Base-by-base conservation (phyloP, 1,139 yeast species). In the Hansenula sp. region DNA sequence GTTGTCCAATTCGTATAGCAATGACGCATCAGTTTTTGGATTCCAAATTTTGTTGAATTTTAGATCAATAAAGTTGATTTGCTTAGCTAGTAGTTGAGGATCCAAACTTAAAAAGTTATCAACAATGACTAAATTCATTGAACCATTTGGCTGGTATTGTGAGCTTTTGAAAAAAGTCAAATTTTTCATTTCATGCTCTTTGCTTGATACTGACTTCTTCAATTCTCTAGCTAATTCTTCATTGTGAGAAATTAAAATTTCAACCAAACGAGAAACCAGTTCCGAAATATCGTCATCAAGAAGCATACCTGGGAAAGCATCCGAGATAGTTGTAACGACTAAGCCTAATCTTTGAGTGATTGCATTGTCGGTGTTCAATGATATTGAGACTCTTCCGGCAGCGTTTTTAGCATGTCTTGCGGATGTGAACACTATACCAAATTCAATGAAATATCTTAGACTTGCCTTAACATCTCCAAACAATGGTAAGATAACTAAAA, bases 21-120 rank as follows among this genome's bases (percentile, higher is more conserved):
- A 63, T 0, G 86, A 77, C 38, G 76, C 72, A 62, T 83, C 90
- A 11, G 61, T 57, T 49, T 84, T 77, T 4, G 96, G 90, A 43
- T 88, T 83, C 97, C 97, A 91, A 12, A 67, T 62, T 27, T 62
- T 63, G 57, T 74, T 76, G 56, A 79, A 84, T 43, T 70, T 72
- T 49, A 79, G 62, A 55, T 82, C 84, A 39, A 84, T 77, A 16
- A 71, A 62, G 49, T 78, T 79, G 36, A 84, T 72, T 43, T 77
- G 76, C n/a, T 66, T 59, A 0, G 86, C 81, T 37, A 85, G 64
- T 11, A 68, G 71, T 8, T 73, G 65, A 29, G 79, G 58, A 51
- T 79, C 77, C 21, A 74, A 57, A 54, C 71, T 65, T 45, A 84
- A 63, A 41, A 75, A 74, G 8, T 55, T 52, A 4, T 67, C 64